Evolutionary conservation across 2,329 filamentous ascomycete species (phyloP).

Genomic region (Fusarium sp.): DNA sequence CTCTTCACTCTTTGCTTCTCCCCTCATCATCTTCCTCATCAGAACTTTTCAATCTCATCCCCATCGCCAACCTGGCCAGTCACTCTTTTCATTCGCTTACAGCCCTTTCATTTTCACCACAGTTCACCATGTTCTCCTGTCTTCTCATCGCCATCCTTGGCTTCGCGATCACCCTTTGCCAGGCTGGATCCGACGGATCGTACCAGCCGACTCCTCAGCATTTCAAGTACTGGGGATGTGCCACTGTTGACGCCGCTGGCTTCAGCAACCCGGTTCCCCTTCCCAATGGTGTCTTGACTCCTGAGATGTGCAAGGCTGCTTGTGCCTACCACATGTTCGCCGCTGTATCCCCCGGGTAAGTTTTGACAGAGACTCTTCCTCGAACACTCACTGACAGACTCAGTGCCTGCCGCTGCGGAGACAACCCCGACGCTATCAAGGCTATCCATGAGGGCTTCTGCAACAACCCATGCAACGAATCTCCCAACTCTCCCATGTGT

Average conservation of each 20-base stretch:
- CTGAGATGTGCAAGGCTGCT: conserved; percentile 34
- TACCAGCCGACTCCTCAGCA: background rate
- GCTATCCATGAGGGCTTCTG: conserved; percentile 47
- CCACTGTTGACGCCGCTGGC: conserved; percentile 27
- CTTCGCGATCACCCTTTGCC: conserved; percentile 21
- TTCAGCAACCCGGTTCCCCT: conserved; percentile 29
- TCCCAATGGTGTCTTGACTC: conserved; percentile 30
- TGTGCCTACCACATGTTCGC: conserved; percentile 38
- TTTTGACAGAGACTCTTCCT: background rate
- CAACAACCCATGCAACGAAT: conserved; percentile 48
- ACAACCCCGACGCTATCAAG: conserved; percentile 47
- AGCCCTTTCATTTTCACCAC: background rate
- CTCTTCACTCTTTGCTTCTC: background rate
- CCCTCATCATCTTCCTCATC: background rate
- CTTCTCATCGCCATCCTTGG: conserved; percentile 41
- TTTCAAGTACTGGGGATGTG: conserved; percentile 44
- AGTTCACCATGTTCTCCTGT: conserved; percentile 38
- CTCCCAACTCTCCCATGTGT: conserved; percentile 48
- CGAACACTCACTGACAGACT: conserved; percentile 5
- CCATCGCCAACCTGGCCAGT: background rate
- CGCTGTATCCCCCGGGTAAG: conserved; percentile 49
- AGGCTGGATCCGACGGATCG: conserved; percentile 27
- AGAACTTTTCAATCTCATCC: background rate
- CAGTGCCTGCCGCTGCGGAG: conserved; percentile 52
- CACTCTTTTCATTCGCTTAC: background rate